Base-by-base conservation (phyloP, 805 yeast species). In the Osmozyma mogii region DNA sequence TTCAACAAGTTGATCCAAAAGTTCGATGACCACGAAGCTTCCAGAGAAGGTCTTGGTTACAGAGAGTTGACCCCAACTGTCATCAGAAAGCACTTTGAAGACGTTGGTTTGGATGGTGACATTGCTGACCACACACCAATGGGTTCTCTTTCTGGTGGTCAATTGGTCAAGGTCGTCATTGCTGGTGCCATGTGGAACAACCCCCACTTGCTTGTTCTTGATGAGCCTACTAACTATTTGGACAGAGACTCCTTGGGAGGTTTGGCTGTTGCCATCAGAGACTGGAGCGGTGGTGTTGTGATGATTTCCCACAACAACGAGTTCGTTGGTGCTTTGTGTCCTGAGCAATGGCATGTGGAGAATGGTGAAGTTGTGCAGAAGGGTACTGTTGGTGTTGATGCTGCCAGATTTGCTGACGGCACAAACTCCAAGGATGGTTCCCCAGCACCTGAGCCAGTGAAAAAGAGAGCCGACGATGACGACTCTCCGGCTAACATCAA, bases 171-270 rank as follows among this genome's bases (percentile, higher is more conserved):
- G 62, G 97, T 89, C 40, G 98, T 89, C 37, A 89, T 89, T 65
- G 97, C 97, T 9, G 98, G 97, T 62, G 96, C 97, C 41, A 89
- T 89, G 92, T 89, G 98, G 98, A 89, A 92, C 64, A 92, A 89
- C 55, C 98, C 98, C 12, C 98, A 89, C 59, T 73, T 89, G 58
- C 72, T 89, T 41, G 98, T 89, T 24, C 71, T 89, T 38, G 98
- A 89, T 61, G 98, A 89, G 73, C 98, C 98, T 56, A 89, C 97
- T 50, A 89, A 89, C 66, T 89, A 92, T 69, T 70, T 89, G 63
- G 98, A 89, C 61, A 81, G 98, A 70, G 98, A 89, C 58, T 88
- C 97, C 15, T 70, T 89, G 39, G 98, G 97, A 58, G 98, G 96
- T 27, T 71, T 89, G 45, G 97, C 98, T 17, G 77, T 89, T 47